Evolutionary conservation across 441 rosid genomes (phyloP).

Genomic region (Aquilaria agallochum): DNA sequence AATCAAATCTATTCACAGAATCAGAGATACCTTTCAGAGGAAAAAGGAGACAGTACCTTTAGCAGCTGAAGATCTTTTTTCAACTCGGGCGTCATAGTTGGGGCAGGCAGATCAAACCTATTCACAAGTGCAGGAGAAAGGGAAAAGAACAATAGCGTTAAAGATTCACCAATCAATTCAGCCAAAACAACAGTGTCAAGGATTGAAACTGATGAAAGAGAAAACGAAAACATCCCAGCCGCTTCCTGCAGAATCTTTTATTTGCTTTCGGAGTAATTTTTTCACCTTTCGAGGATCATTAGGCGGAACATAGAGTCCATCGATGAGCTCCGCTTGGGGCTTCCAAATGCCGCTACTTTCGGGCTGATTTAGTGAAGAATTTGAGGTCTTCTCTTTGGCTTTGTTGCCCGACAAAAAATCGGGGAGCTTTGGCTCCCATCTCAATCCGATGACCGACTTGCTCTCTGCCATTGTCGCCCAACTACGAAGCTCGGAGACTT

Average conservation of each 20-base stretch:
- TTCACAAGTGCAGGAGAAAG: neutral
- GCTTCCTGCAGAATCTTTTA: slow-evolving; percentile 66
- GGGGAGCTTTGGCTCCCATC: slow-evolving; percentile 83
- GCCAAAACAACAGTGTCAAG: neutral
- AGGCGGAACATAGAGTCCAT: slow-evolving; percentile 79
- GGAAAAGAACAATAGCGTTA: too few species aligned
- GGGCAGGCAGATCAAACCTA: slow-evolving; percentile 97
- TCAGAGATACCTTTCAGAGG: too few species aligned
- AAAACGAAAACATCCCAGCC: slow-evolving; percentile 37
- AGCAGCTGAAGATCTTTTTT: slow-evolving; percentile 85
- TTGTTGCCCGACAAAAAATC: slow-evolving; percentile 19
- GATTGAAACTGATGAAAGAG: neutral
- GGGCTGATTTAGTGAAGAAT: slow-evolving; percentile 13
- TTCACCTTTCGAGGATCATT: slow-evolving; percentile 69
- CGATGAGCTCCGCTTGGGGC: slow-evolving; percentile 54
- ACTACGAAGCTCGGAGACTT: slow-evolving; percentile 1
- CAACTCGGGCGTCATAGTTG: slow-evolving; percentile 79
- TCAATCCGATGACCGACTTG: slow-evolving; percentile 63
- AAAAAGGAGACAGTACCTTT: slow-evolving; percentile 39
- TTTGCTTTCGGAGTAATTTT: slow-evolving; percentile 58
- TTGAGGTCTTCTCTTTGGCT: neutral
- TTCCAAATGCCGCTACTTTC: slow-evolving; percentile 52
- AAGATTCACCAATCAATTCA: neutral
- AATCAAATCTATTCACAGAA: neutral
- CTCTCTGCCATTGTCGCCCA: slow-evolving; percentile 30